These are phyloP conservation scores for Cucurbitaria berberidis DNA, from an alignment of 2,329 filamentous ascomycete species.

Conservation along the genomic window DNA sequence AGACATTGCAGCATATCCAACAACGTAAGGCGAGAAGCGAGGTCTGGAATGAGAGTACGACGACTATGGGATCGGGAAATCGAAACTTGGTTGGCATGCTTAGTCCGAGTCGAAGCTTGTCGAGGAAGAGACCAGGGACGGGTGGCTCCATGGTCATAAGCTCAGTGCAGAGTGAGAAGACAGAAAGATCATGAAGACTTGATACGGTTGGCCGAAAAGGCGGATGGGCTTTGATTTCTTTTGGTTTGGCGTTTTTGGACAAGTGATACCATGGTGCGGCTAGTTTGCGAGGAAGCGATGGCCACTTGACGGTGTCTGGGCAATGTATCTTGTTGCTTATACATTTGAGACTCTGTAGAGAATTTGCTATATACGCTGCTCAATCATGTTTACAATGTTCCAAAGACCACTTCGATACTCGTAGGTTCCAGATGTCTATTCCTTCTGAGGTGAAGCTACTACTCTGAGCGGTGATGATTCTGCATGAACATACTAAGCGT, in stretches of 20 bases:
- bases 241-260: neutral
- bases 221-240: neutral
- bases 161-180: neutral
- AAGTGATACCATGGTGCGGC: neutral
- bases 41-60: constrained; percentile 27
- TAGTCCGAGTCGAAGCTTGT: constrained; percentile 1
- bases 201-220: neutral
- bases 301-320: neutral
- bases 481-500: no score
- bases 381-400: no score
- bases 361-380: no score
- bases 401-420: no score
- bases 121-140: constrained; percentile 5
- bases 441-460: no score
- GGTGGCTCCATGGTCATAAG: neutral
- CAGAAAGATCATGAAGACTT: neutral
- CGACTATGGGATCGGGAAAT: constrained; percentile 5
- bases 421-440: no score
- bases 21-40: constrained; percentile 37
- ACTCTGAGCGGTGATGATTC: no score
- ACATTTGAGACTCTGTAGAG: neutral
- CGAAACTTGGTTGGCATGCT: constrained; percentile 7
- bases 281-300: neutral
- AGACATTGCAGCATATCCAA: constrained; percentile 42
- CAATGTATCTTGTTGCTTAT: no score